Evolutionary conservation across 176 grass and related monocot genomes (phyloP).

Genomic region (Cocos nucifera): DNA sequence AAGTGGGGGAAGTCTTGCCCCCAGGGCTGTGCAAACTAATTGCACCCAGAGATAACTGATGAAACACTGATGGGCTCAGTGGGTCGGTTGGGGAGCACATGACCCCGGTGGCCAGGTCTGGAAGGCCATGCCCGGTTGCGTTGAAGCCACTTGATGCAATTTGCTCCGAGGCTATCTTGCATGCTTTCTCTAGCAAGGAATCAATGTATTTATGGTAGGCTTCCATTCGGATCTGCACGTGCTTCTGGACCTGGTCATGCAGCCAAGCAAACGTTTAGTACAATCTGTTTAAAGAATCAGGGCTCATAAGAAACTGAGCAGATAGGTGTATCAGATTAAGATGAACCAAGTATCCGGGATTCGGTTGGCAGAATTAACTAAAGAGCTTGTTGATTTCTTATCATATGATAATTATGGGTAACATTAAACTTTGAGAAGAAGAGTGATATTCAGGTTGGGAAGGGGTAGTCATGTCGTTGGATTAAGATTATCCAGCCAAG

Average conservation of each 20-base stretch:
- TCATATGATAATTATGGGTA: too few relatives aligned
- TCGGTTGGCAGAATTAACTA: too few relatives aligned
- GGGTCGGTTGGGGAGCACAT: constrained; percentile 44
- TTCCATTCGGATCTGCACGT: constrained; percentile 86
- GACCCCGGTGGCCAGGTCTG: constrained; percentile 29
- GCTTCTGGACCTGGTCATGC: constrained; percentile 70
- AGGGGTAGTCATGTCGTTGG: too few relatives aligned
- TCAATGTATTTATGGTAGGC: constrained; percentile 87
- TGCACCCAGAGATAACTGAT: constrained; percentile 67
- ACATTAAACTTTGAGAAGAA: too few relatives aligned
- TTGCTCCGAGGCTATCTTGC: constrained; percentile 86
- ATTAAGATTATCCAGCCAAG: too few relatives aligned
- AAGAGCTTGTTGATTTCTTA: too few relatives aligned
- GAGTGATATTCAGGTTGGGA: too few relatives aligned
- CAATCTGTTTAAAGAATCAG: background rate
- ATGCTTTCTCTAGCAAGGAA: constrained; percentile 75
- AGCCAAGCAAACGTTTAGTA: background rate
- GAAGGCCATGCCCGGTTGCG: constrained; percentile 36
- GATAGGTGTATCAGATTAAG: too few relatives aligned
- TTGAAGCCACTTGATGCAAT: constrained; percentile 46
- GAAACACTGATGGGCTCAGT: constrained; percentile 52
- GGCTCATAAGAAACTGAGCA: background rate
- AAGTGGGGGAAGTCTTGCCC: constrained; percentile 30
- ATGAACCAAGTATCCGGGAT: too few relatives aligned
- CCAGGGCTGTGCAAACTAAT: constrained; percentile 52